phyloP scores from a whole-genome alignment of 805 yeast genomes.

The Zygosaccharomyces rouxii region DNA sequence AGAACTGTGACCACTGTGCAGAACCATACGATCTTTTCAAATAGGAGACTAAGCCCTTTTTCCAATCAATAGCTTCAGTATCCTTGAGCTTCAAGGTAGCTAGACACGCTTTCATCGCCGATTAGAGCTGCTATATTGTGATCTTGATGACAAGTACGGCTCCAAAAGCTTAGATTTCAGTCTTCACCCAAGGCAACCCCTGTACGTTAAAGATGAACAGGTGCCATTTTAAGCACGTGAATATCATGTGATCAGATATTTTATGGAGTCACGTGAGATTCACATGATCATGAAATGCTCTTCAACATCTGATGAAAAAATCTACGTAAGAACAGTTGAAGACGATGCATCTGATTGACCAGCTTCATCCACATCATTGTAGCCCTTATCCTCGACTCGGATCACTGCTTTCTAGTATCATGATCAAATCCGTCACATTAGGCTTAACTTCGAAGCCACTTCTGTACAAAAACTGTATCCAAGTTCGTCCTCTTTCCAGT shows the following conservation, averaged over 20 bases:
- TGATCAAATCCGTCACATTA: neutral
- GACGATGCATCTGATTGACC: neutral
- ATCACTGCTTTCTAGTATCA: neutral
- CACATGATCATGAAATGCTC: neutral
- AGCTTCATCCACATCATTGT: neutral
- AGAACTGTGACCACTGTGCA: slow-evolving; percentile 31
- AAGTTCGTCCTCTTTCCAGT: slow-evolving; percentile 3
- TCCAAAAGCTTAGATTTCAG: neutral
- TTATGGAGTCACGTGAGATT: neutral
- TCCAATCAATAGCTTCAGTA: slow-evolving; percentile 32
- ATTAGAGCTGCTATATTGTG: neutral
- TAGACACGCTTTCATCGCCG: slow-evolving; percentile 26
- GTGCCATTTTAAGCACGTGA: too few relatives aligned
- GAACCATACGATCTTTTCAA: slow-evolving; percentile 32
- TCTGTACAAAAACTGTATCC: neutral
- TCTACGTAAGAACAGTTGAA: neutral
- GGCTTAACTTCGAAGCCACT: neutral
- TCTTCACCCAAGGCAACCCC: neutral
- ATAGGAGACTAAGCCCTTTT: slow-evolving; percentile 28
- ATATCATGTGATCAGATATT: too few relatives aligned
- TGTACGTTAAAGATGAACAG: neutral
- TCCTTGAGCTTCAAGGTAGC: slow-evolving; percentile 27
- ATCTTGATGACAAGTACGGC: too few relatives aligned
- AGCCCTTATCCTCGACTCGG: neutral
- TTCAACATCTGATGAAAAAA: neutral